Evolutionary conservation across 1,284 basidiomycete species (phyloP), one percentile per base, ranked within the genome.

Genomic region (Somion occarium): DNA sequence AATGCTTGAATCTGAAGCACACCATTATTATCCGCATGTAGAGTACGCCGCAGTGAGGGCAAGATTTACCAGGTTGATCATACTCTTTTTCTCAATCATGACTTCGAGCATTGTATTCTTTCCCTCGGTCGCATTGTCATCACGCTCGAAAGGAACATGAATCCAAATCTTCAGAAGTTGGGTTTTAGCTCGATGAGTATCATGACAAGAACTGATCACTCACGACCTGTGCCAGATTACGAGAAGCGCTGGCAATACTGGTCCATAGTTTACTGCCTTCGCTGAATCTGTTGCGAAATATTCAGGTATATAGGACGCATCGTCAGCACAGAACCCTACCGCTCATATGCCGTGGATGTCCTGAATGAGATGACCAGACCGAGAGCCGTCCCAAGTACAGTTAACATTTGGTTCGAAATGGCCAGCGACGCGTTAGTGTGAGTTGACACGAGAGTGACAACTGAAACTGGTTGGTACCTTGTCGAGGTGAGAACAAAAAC

Each of bases 81-180:
- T 82, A 7, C 81, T 80, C 66, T 83, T 84, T 69, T 88, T 88
- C 69, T 90, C 86, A 30, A 88, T 77, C 1, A 80, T 66, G 22
- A 74, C 73, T 59, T 79, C 70, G 24, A 82, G 68, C 9, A 60
- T 61, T 2, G 73, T 74, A 54, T 69, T 64, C 25, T 68, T 67
- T 51, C 62, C 56, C 23, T 61, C 59, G 13, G 57, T 64, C 2
- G 61, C 64, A 53, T 73, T 74, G 50, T 66, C 62, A 3, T 66
- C 60, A 18, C 80, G 72, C 12, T 79, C 73, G 20, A 64, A 67
- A 3, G 81, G 73, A 11, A 81, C 72, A 57, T 85, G 82, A 26
- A 84, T 70, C 83, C 83, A 86, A 49, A 85, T 75, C 76, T 83
- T 54, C 18, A 46, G 20, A 45, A 15, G 20, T 39, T 5, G 20